Evolutionary conservation across 305 asterid species (phyloP).

Genomic region (Fraxinus baroniana): DNA sequence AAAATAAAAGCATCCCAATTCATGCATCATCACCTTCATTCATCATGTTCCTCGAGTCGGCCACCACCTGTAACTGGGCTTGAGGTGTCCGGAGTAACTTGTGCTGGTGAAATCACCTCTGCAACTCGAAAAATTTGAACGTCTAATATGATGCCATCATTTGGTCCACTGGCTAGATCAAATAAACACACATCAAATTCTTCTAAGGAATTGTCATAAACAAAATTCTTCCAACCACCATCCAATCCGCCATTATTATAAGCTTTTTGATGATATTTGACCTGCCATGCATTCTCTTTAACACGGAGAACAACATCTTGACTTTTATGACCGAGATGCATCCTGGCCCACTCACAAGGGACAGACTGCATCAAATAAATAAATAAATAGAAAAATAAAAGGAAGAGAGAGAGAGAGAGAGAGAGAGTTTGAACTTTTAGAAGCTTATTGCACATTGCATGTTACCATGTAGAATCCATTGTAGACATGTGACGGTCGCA

Average conservation of each 20-base stretch:
- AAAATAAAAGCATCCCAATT: neutral
- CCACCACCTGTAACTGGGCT: neutral
- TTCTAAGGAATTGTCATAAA: slow-evolving; percentile 28
- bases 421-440: neutral
- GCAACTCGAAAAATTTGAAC: slow-evolving; percentile 32
- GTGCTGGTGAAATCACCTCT: slow-evolving; percentile 19
- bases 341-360: slow-evolving; percentile 35
- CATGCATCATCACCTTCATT: neutral
- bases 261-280: slow-evolving; percentile 9
- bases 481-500: slow-evolving; percentile 37
- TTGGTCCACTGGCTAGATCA: neutral
- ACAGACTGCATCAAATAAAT: slow-evolving; percentile 30
- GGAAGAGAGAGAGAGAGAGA: neutral
- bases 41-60: neutral
- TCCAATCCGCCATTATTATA: slow-evolving; percentile 14
- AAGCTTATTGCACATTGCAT: neutral
- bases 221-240: slow-evolving; percentile 42
- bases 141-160: slow-evolving; percentile 6
- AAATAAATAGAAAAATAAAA: neutral
- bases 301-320: slow-evolving; percentile 20
- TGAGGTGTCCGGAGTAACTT: neutral
- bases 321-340: slow-evolving; percentile 15
- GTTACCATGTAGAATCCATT: slow-evolving; percentile 35
- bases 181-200: slow-evolving; percentile 34
- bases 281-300: slow-evolving; percentile 26